Evolutionary conservation across 176 grass and related monocot species (phyloP), one percentile per base, ranked within the genome.

Genomic region (Pharus latifolius): DNA sequence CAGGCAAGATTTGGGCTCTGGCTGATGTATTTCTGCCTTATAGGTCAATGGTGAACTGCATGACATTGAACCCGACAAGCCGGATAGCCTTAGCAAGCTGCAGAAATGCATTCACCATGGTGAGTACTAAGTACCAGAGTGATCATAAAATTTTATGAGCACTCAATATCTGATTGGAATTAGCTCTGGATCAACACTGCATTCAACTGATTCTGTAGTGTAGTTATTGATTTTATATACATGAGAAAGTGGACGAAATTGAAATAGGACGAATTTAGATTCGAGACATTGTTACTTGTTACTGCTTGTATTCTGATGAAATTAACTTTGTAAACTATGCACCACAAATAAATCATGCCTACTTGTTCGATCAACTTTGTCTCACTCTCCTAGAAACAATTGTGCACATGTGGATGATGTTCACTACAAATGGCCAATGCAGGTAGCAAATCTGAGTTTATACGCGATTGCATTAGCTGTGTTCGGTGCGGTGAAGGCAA

Each of bases 41-140:
- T 32, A 91, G 88, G 88, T 84, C 88, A 25, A 87, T 91, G 88
- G 88, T 91, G 44, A 91, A 91, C 59, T 91, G 84, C 80, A 84
- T 91, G 59, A 87, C 84, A 5, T 38, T 53, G 22, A 84, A 91
- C 47, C 77, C 80, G 51, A 91, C 84, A 15, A 91, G 88, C 72
- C 69, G 84, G 71, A 80, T 91, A 38, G 80, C 84, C 8, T 76
- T 91, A 34, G 80, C 84, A 18, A 91, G 88, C 62, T 91, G 84
- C 55, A 82, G 88, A 72, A 91, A 91, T 65, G 88, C 88, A 33
- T 87, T 41, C 63, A 81, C 84, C 17, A 91, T 91, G 88, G 88
- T 91, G 17, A 82, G 67, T 68, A 19, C 49, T n/a, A 33, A 49
- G 27, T 33, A 49, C 27, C 9, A 22, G 28, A 35, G 15, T 4